Conservation (phyloP, 768 basidiomycete species). For the Dacryopinax primogenitus region DNA sequence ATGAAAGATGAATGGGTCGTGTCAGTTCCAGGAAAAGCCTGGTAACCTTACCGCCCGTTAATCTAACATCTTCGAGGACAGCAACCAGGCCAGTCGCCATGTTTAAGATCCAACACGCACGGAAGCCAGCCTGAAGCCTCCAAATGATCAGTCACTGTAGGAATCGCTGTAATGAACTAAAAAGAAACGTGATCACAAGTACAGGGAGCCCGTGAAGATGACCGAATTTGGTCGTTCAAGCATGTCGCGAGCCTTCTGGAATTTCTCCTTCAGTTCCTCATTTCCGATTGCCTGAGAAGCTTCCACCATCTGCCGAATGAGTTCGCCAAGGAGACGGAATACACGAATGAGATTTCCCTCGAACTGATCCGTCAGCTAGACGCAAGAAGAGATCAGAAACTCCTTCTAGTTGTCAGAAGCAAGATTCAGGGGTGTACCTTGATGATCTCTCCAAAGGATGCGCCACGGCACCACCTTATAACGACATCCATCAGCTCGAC, state of each 20-base stretch:
- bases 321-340: conserved; percentile 85
- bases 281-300: conserved; percentile 97
- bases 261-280: conserved; percentile 82
- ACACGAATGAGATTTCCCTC: conserved; percentile 95
- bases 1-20: conserved; percentile 5
- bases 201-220: conserved; percentile 78
- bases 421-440: conserved; percentile 43
- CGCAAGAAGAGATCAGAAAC: neutral
- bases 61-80: conserved; percentile 4
- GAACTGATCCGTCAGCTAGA: conserved; percentile 88
- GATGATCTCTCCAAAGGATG: conserved; percentile 90
- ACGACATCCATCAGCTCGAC: conserved; percentile 98
- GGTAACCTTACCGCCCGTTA: neutral
- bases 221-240: conserved; percentile 89
- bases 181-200: conserved; percentile 35
- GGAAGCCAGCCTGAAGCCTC: neutral
- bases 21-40: neutral
- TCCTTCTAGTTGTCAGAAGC: neutral
- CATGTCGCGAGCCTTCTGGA: conserved; percentile 83
- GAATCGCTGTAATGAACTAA: neutral
- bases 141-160: neutral
- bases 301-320: conserved; percentile 89
- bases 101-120: neutral
- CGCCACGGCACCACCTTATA: conserved; percentile 94
- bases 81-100: neutral